These are phyloP conservation scores for Fusarium devonianum DNA, from an alignment of 2,329 filamentous ascomycete species.

Conservation along the genomic window DNA sequence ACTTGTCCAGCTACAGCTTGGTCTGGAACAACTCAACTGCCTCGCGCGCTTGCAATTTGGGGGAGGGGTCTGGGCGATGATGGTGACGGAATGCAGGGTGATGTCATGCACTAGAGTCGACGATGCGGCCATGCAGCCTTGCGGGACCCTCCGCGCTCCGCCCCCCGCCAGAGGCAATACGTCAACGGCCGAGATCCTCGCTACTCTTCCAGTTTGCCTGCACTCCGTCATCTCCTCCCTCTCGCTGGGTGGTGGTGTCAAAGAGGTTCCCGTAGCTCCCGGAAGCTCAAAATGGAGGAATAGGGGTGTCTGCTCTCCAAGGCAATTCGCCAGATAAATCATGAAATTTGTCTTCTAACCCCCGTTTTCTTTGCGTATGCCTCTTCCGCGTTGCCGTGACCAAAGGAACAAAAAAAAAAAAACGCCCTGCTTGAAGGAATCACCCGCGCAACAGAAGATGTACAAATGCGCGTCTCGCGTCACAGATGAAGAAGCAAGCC, in stretches of 20 bases:
- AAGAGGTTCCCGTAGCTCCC: constrained; percentile 30
- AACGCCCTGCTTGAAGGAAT: constrained; percentile 25
- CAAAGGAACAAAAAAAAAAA: background rate
- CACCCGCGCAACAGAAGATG: constrained; percentile 2
- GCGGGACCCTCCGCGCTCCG: constrained; percentile 33
- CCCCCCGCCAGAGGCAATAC: constrained; percentile 28
- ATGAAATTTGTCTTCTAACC: too few species aligned
- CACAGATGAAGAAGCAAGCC: constrained; percentile 17
- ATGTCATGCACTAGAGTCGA: constrained; percentile 44
- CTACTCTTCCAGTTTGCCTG: too few species aligned
- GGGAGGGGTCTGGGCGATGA: constrained; percentile 8
- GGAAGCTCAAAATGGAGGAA: constrained; percentile 9
- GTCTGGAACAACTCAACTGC: constrained; percentile 19
- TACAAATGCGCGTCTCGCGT: constrained; percentile 18
- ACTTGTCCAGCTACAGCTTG: constrained; percentile 22
- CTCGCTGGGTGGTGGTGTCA: too few species aligned
- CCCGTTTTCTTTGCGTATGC: too few species aligned
- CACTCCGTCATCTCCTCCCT: too few species aligned
- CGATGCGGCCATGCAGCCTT: constrained; percentile 23
- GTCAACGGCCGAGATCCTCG: constrained; percentile 17
- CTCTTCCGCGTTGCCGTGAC: background rate
- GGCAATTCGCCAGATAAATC: too few species aligned
- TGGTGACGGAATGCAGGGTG: constrained; percentile 45
- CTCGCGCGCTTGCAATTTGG: constrained; percentile 4
- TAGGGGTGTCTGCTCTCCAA: too few species aligned